Conservation (phyloP, 2,329 filamentous ascomycete genomes). For the Graphilbum ipis-grandicollis region DNA sequence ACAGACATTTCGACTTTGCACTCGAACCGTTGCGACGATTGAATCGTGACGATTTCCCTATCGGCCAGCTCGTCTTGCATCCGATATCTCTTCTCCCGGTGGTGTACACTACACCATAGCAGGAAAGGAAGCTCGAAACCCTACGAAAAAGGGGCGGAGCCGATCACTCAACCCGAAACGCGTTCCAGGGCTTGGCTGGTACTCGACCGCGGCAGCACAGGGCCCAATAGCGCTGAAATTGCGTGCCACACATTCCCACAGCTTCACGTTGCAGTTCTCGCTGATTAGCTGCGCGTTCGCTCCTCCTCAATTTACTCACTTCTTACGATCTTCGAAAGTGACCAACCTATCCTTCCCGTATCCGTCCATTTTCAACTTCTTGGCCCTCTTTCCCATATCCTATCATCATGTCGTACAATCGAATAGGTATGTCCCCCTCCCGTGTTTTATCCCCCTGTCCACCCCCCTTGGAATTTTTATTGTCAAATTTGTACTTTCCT, state of each 20-base stretch:
- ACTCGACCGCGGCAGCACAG: not conserved
- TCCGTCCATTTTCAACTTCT: not conserved
- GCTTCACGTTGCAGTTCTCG: not conserved
- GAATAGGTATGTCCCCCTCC: slow-evolving; percentile 41
- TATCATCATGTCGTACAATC: slow-evolving; percentile 52
- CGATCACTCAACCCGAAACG: slow-evolving; percentile 5
- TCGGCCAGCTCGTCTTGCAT: too few species aligned
- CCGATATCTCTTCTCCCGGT: too few species aligned
- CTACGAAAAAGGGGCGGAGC: not conserved
- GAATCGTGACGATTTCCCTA: too few species aligned
- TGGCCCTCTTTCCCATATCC: not conserved
- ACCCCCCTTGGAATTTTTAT: too few species aligned
- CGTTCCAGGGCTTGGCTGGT: slow-evolving; percentile 7
- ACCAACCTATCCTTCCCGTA: not conserved
- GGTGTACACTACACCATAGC: too few species aligned
- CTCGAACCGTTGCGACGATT: too few species aligned
- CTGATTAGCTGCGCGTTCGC: too few species aligned
- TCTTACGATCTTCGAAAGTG: not conserved
- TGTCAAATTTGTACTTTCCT: too few species aligned
- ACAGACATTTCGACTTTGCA: too few species aligned
- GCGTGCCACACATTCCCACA: not conserved
- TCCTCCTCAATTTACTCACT: too few species aligned
- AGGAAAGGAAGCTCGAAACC: too few species aligned
- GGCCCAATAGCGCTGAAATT: not conserved
- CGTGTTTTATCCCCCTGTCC: not conserved